A percentile compares a stretch with the other conserved stretches of the same genome.
phyloP scores from a whole-genome alignment of 768 basidiomycete genomes.

The Macrolepiota albuminosa region DNA sequence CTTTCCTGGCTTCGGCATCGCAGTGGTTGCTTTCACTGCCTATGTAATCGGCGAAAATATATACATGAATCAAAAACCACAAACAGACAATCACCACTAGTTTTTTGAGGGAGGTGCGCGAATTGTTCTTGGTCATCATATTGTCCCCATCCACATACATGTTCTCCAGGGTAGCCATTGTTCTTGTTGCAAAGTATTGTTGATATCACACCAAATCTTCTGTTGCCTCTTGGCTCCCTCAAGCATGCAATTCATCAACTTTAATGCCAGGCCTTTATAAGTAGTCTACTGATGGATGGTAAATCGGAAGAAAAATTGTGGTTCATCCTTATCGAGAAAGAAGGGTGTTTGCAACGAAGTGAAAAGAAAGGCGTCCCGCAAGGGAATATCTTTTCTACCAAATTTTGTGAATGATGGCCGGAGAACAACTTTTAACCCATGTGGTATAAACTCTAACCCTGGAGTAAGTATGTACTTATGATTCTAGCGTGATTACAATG shows the following conservation, averaged over 20 bases:
- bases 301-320: neutral
- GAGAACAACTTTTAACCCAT: neutral
- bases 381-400: neutral
- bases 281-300: neutral
- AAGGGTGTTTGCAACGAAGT: neutral
- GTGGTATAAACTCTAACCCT: neutral
- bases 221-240: neutral
- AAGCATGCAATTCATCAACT: neutral
- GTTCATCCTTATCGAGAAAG: no score
- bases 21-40: constrained; percentile 84
- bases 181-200: neutral
- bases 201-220: neutral
- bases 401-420: neutral
- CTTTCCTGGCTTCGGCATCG: constrained; percentile 94
- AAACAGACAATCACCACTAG: constrained; percentile 24
- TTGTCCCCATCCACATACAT: neutral
- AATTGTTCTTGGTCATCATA: neutral
- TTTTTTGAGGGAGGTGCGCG: constrained; percentile 10
- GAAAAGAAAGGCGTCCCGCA: neutral
- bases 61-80: constrained; percentile 34
- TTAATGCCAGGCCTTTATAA: neutral
- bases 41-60: constrained; percentile 87
- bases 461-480: neutral
- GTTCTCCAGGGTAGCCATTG: neutral
- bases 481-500: neutral